Evolutionary conservation across 2,329 filamentous ascomycete species (phyloP), one percentile per base, ranked within the genome.

Genomic region (Ceratocystis colombiana): DNA sequence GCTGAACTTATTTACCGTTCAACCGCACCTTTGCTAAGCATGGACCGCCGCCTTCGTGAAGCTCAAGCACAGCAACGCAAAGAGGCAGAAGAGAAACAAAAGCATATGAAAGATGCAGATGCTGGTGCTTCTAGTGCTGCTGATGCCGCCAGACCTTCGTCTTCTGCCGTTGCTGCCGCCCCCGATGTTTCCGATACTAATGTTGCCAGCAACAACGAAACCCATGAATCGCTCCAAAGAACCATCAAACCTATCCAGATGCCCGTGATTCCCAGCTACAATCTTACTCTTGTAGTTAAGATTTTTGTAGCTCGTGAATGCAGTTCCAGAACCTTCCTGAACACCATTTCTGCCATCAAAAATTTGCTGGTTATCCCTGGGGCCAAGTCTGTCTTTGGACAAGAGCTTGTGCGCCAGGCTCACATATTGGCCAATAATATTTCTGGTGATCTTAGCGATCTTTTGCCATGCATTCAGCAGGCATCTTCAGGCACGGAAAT

Each of bases 301-400:
- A 96, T 99, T 67, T 89, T 99, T 70, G 90, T 96, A 55, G 93
- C 93, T 69, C 88, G 92, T 62, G 94, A 99, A 75, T 99, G 94
- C 77, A 96, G 90, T 73, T 92, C 90, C 69, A 96, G 96, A 79
- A 97, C 94, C 0, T 99, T 99, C 81, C 89, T 94, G 73, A 95
- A 97, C 75, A 97, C 94, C 0, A 83, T 99, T 65, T 94, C 93
- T 17, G 95, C 95, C n/a, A 96, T 99, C 79, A 97, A 96, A 78
- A 96, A 97, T 72, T 82, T 99, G 55, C 97, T 92, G 4, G 87
- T 89, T 48, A 94, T 99, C 68, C 91, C 93, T 17, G 90, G 88
- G 12, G 91, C 93, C 20, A 94, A 95, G 76, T 84, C 88, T 64
- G 82, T 90, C 10, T 97, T 99, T 74, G 94, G 94, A n/a, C 87